Percentiles rank a stretch among this genome's conserved stretches.
These are phyloP conservation scores for Panicum virgatum DNA, from an alignment of 202 grass and related monocot genomes.

Conservation along the genomic window DNA sequence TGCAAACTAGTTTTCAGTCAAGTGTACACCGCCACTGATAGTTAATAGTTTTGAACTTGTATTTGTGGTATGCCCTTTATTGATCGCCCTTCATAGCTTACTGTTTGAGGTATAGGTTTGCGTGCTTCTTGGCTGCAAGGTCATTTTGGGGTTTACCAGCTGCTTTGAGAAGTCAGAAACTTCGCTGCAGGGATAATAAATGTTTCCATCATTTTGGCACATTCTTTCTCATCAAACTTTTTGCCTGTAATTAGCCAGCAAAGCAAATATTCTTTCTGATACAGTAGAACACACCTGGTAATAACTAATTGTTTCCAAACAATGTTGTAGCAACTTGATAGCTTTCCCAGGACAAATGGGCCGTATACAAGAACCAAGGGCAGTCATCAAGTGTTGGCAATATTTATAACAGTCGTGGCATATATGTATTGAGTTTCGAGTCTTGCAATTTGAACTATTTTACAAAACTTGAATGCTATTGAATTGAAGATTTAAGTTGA, in stretches of 20 bases:
- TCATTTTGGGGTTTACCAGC: not conserved
- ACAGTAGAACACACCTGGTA: slow-evolving; percentile 9
- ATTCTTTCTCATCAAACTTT: not conserved
- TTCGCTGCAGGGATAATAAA: not conserved
- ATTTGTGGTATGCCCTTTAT: not conserved
- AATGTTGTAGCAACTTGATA: not conserved
- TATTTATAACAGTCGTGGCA: too few species aligned
- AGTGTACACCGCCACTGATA: not conserved
- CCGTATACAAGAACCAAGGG: too few species aligned
- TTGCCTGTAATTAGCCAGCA: not conserved
- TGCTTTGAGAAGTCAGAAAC: not conserved
- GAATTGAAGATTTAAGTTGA: too few species aligned
- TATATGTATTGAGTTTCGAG: too few species aligned
- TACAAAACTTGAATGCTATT: too few species aligned
- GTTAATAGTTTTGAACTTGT: not conserved
- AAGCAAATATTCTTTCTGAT: slow-evolving; percentile 17
- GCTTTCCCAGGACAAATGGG: not conserved
- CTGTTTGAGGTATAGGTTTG: not conserved
- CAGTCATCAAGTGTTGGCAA: too few species aligned
- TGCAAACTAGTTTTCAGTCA: not conserved
- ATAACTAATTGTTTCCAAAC: not conserved
- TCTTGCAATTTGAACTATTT: too few species aligned
- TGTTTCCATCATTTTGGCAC: not conserved
- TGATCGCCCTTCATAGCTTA: not conserved
- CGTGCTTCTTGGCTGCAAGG: not conserved